Base-by-base conservation (phyloP, 331 rosid species). In the Cydonia oblonga region DNA sequence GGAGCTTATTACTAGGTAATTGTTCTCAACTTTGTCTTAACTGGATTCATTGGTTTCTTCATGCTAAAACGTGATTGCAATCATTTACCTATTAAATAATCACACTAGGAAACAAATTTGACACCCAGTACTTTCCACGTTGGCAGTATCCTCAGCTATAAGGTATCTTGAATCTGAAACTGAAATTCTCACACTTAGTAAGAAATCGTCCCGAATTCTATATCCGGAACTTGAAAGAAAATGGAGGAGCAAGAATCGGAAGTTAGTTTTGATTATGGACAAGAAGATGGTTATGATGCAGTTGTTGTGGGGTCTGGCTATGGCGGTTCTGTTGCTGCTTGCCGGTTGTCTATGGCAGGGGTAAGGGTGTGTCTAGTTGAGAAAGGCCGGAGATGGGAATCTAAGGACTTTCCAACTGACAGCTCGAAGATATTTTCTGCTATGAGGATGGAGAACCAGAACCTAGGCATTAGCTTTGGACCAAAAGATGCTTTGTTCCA, bases 221-320 rank as follows among this genome's bases (percentile, higher is more conserved):
- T 14, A 16, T 71, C 38, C 13, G 15, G 18, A 66, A 38, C 57
- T 59, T n/a, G 26, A 53, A 61, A 52, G 14, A 46, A 42, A 73
- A 70, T 71, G 79, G 75, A 71, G n/a, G 7, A 38, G 15, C 56
- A 56, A 33, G 33, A 4, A 7, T 4, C 15, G 20, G 42, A 58
- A 11, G 68, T 7, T 25, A 40, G 38, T 38, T 22, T 66, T 49
- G 76, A 49, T 30, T 51, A 75, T 70, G 78, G 61, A 65, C 78
- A 70, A 40, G 80, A 69, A 40, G 58, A 35, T 28, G 38, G 73
- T 58, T 78, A 69, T 19, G 85, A 74, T 66, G 75, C 85, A 4
- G 51, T 81, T 65, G 85, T 81, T 70, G 77, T 78, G 71, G 73
- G 83, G 42, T 82, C 86, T 74, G 83, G 83, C 35, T 82, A 82